These are phyloP conservation scores for Nymphaea thermarum DNA, from an alignment of 164 flowering plant species.

Conservation along the genomic window DNA sequence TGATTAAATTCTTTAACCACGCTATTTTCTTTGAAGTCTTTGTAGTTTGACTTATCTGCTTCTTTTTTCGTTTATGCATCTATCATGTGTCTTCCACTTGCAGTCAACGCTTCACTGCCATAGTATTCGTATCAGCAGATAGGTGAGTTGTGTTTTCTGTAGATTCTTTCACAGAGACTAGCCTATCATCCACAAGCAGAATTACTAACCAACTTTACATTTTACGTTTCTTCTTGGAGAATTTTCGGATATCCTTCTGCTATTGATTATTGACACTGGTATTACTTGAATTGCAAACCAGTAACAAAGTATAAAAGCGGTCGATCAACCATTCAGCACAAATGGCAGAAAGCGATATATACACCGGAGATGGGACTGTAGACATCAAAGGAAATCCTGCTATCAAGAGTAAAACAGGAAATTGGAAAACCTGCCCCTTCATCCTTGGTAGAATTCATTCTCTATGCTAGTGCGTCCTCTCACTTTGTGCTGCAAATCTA, in stretches of 20 bases:
- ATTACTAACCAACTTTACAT: no score
- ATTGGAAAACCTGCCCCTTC: constrained; percentile 47
- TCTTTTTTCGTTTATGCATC: no score
- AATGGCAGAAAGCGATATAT: constrained; percentile 25
- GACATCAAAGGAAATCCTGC: constrained; percentile 21
- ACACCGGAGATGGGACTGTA: constrained; percentile 30
- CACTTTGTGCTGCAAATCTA: neutral
- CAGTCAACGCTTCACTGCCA: no score
- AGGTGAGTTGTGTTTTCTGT: no score
- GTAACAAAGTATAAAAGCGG: neutral
- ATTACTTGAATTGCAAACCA: neutral
- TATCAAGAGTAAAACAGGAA: constrained; percentile 24
- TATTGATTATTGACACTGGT: neutral
- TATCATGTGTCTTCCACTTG: no score
- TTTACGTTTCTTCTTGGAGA: neutral
- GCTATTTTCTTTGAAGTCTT: no score
- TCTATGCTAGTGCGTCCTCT: neutral
- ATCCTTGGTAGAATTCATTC: constrained; percentile 33
- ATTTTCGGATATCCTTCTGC: neutral
- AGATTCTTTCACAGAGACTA: no score
- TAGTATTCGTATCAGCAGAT: no score
- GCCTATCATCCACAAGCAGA: no score
- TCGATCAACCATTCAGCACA: neutral
- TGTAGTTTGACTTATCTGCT: no score
- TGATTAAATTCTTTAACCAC: no score